Conservation (phyloP, 129 eudicot species). For the Lactuca sativa region DNA sequence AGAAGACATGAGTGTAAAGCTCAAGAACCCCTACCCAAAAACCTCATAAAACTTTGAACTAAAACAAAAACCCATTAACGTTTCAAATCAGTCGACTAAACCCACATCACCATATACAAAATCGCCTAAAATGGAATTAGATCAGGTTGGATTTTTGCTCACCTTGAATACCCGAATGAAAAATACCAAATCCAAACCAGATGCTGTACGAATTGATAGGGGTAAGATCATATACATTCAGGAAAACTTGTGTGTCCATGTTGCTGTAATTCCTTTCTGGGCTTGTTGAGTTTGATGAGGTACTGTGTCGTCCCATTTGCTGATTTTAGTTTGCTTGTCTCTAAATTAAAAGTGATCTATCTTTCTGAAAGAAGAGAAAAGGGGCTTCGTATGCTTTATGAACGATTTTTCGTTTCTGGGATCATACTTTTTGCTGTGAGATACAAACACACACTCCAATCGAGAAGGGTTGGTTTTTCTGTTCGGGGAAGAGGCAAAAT, state of each 20-base stretch:
- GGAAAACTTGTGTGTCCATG: conserved; percentile 36
- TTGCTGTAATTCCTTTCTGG: conserved; percentile 28
- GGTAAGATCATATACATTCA: conserved; percentile 59
- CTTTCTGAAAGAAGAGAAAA: conserved; percentile 10
- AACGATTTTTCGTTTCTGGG: neutral
- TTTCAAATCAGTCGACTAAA: neutral
- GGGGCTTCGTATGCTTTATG: neutral
- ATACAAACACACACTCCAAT: conserved; percentile 1
- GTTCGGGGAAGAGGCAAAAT: neutral
- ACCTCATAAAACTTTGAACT: neutral
- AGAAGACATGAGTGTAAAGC: conserved; percentile 3
- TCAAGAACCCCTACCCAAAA: conserved; percentile 5
- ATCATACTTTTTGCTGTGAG: conserved; percentile 4
- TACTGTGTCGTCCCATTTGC: conserved; percentile 31
- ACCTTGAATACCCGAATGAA: conserved; percentile 63
- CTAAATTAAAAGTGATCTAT: neutral
- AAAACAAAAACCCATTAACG: neutral
- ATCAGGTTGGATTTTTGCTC: neutral
- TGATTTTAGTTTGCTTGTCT: neutral
- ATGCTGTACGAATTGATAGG: conserved; percentile 46
- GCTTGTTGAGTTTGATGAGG: conserved; percentile 27
- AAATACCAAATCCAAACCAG: conserved; percentile 59
- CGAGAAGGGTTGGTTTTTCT: conserved; percentile 1
- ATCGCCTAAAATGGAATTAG: neutral
- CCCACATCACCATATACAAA: conserved; percentile 7